phyloP scores from a whole-genome alignment of 108 stramenopile genomes.

The Nitzschia putrida region DNA sequence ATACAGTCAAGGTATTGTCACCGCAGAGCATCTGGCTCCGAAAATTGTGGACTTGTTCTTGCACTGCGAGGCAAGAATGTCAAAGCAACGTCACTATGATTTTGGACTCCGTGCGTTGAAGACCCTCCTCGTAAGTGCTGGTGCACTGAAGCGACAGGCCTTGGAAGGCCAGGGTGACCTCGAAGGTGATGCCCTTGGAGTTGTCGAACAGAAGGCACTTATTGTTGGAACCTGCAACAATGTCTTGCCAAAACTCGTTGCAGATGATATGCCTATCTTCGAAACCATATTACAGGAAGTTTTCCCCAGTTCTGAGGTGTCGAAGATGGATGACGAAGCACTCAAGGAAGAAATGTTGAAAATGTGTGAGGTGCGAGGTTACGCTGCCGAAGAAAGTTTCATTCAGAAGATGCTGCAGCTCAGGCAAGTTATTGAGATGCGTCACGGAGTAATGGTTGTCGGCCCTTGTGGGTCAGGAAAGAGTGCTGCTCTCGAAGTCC shows the following conservation, averaged over 20 bases:
- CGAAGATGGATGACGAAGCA: constrained; percentile 79
- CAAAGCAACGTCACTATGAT: constrained; percentile 96
- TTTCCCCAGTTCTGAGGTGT: constrained; percentile 85
- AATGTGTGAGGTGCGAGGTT: constrained; percentile 63
- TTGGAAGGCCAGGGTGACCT: constrained; percentile 57
- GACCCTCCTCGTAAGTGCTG: constrained; percentile 96
- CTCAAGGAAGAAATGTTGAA: constrained; percentile 63
- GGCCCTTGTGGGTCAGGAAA: constrained; percentile 83
- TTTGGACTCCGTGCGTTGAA: constrained; percentile 98
- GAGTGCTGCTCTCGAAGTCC: constrained; percentile 71
- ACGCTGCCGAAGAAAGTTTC: constrained; percentile 76
- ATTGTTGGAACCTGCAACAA: constrained; percentile 93
- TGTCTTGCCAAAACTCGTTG: constrained; percentile 96
- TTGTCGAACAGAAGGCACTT: constrained; percentile 75
- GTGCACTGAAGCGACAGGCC: constrained; percentile 95
- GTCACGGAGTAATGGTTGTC: constrained; percentile 96
- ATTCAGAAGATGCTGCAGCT: constrained; percentile 95
- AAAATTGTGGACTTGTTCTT: constrained; percentile 93
- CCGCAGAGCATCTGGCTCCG: constrained; percentile 90
- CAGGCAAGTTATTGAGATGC: constrained; percentile 91
- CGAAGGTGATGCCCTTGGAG: constrained; percentile 55
- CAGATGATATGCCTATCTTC: constrained; percentile 88
- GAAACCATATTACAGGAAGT: constrained; percentile 79
- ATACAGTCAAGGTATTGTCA: constrained; percentile 96
- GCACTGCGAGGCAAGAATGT: constrained; percentile 90